Evolutionary conservation across 495 filamentous ascomycete species (phyloP).

Genomic region (Lophiostoma macrostomum): DNA sequence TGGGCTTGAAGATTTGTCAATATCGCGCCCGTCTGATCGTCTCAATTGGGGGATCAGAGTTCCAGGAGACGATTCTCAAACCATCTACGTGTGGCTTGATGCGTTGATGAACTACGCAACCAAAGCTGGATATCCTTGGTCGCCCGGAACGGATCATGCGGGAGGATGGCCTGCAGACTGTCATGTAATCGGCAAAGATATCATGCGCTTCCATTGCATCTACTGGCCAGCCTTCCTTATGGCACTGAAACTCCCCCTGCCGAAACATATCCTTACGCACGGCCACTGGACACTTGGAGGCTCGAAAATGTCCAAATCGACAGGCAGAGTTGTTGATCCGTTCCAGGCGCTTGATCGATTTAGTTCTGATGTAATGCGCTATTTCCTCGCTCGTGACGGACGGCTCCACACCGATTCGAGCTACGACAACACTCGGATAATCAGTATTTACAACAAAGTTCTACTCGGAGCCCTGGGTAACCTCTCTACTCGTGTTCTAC

Average conservation of each 20-base stretch:
- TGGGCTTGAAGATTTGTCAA: constrained; percentile 78
- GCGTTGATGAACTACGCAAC: constrained; percentile 93
- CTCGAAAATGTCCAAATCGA: constrained; percentile 92
- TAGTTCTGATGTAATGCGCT: constrained; percentile 82
- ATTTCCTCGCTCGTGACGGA: constrained; percentile 77
- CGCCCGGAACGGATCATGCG: constrained; percentile 57
- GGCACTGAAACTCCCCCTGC: constrained; percentile 79
- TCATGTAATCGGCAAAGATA: constrained; percentile 95
- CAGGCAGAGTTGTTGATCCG: constrained; percentile 92
- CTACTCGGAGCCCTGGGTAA: constrained; percentile 78
- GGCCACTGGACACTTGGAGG: constrained; percentile 91
- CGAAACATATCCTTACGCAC: constrained; percentile 78
- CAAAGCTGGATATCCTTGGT: constrained; percentile 78
- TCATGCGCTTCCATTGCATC: constrained; percentile 90
- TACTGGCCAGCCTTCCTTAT: constrained; percentile 98
- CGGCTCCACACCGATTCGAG: constrained; percentile 71
- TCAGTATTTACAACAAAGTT: constrained; percentile 71
- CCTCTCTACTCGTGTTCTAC: constrained; percentile 64
- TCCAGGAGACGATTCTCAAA: constrained; percentile 78
- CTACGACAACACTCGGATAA: constrained; percentile 76
- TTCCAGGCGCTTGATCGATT: constrained; percentile 89
- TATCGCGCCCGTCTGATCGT: constrained; percentile 77
- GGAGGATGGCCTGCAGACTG: constrained; percentile 86
- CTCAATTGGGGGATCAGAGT: constrained; percentile 88
- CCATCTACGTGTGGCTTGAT: constrained; percentile 98